Evolutionary conservation across 805 yeast species (phyloP), one percentile per base, ranked within the genome.

Genomic region (Vanderwaltozyma yarrowii): DNA sequence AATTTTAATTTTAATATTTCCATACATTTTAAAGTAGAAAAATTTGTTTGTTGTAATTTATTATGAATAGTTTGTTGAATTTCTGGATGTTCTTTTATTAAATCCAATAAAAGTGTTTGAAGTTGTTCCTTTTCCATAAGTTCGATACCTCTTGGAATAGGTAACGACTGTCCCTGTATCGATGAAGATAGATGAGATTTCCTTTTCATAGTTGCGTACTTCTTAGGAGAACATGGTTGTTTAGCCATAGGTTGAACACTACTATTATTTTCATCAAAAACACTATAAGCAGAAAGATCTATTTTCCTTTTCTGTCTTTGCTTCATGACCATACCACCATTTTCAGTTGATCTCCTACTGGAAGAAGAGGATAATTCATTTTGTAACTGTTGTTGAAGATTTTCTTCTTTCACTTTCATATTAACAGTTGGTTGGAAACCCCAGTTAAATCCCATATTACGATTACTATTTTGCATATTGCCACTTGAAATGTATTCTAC

Each of bases 91-190:
- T 38, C 35, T 28, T 46, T 42, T 39, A 51, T 45, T 15, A 59
- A 38, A 29, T 49, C 47, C 29, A 51, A 15, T 24, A 56, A 30
- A 15, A 53, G 39, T 15, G 44, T 40, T 16, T 46, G 51, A 33
- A 60, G 28, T 38, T 53, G 56, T 13, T 51, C 51, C 31, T 56
- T 54, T 31, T 45, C 51, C 58, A 60, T 46, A 27, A 60, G 39
- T 36, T 60, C 62, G 14, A 60, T 31, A n/a, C 59, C 52, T 33
- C 65, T 45, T 14, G 50, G 43, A 5, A 60, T 38, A 7, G 63
- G 62, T 30, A 60, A 38, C 1, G 55, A 45, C 37, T 54, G 61
- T 3, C 62, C 57, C 37, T 48, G 51, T 19, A 58, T 52, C 10
- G 38, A 34, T 2, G 50, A 32, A 9, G 45, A 20, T 2, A 42